Base-by-base conservation (phyloP, 768 basidiomycete species). In the Amanita exitialis region DNA sequence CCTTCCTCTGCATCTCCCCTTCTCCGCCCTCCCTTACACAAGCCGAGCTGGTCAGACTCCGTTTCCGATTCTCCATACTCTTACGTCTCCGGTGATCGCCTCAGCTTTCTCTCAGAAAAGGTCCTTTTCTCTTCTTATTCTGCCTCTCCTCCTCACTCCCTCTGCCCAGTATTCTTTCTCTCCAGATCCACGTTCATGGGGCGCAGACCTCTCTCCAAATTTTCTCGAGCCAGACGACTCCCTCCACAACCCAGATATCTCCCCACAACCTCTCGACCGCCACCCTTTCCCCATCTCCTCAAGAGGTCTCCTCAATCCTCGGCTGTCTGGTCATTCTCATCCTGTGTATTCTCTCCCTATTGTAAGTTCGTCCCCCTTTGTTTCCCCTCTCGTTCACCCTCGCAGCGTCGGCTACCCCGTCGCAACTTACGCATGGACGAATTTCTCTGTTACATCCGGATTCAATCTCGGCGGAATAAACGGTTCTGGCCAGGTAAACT, bases 271-370 rank as follows among this genome's bases (percentile, higher is more conserved):
- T 16, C 59, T 60, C 27, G 63, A 66, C 44, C 56, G 38, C 52
- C 65, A 67, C 46, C 71, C 67, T 15, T 67, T 75, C 52, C 66
- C 75, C 47, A 72, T 79, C 58, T 79, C 79, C 13, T 60, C 69
- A 52, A 70, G 88, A 66, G 86, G 86, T 35, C 59, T 88, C 46
- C 70, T 75, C 6, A 92, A 93, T 60, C n/a, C 61, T 88, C 0
- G 82, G 88, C 1, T 90, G 86, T 61, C 68, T 92, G 20, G 53
- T 74, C 47, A 51, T 84, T 44, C 64, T 90, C 12, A 68, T 75
- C 23, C 47, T 63, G 47, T 68, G 67, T 20, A 67, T 78, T 47
- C 54, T 82, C 12, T 65, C 72, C 15, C 71, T 84, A 38, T 86
- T 87, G 83, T 85, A 61, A 66, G 80, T 64, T 76, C 71, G 18